These are phyloP conservation scores for Phytophthora hybrid DNA, from an alignment of 352 stramenopile species.

Conservation along the genomic window DNA sequence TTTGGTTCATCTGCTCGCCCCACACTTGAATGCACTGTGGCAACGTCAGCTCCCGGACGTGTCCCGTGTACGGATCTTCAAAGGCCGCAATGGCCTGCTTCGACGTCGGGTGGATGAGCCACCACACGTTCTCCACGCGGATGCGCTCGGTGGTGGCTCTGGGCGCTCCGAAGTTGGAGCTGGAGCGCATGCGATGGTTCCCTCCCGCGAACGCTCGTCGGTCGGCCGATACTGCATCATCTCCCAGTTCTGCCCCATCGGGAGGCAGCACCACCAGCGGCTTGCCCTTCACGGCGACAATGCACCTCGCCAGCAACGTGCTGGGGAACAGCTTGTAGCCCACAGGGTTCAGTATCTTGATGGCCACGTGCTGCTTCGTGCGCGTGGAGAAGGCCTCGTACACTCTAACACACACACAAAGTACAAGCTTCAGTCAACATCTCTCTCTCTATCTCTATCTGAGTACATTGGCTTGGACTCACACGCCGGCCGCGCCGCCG, in stretches of 20 bases:
- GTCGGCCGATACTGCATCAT: conserved; percentile 7
- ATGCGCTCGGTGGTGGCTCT: conserved; percentile 34
- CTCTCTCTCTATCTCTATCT: neutral
- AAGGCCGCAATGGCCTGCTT: conserved; percentile 95
- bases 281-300: conserved; percentile 90
- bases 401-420: conserved; percentile 58
- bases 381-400: conserved; percentile 91
- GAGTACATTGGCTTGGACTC: conserved; percentile 27
- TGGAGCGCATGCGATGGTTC: conserved; percentile 27
- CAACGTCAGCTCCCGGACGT: conserved; percentile 93
- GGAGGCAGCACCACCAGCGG: conserved; percentile 44
- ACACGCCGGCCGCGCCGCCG: conserved; percentile 92
- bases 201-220: conserved; percentile 21
- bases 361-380: conserved; percentile 93
- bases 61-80: conserved; percentile 87
- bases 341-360: conserved; percentile 99
- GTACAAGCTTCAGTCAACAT: conserved; percentile 2
- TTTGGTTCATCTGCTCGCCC: conserved; percentile 70
- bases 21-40: conserved; percentile 96
- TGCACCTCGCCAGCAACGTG: conserved; percentile 89
- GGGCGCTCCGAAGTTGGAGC: conserved; percentile 12
- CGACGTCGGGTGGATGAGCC: conserved; percentile 95
- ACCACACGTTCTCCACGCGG: conserved; percentile 92
- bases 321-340: conserved; percentile 93
- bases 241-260: conserved; percentile 14